Evolutionary conservation across 2,329 filamentous ascomycete species (phyloP).

Genomic region (Dothiorella sarmentorum): DNA sequence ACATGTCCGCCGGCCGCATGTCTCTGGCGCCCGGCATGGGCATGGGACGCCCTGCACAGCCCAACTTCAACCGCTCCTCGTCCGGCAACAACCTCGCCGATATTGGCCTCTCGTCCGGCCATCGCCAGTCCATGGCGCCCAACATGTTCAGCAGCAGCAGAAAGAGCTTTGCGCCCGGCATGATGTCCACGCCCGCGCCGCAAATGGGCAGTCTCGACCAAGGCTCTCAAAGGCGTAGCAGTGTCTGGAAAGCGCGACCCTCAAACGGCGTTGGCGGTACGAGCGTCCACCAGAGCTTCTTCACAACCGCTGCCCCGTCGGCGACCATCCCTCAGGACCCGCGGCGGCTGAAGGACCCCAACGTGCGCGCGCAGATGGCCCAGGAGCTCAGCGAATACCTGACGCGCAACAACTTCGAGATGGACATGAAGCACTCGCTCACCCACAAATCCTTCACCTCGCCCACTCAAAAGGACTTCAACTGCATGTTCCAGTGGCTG

Average conservation of each 20-base stretch:
- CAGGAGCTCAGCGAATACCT: slow-evolving; percentile 91
- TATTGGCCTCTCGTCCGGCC: slow-evolving; percentile 76
- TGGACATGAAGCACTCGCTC: slow-evolving; percentile 95
- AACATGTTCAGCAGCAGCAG: slow-evolving; percentile 57
- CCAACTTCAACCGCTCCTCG: slow-evolving; percentile 79
- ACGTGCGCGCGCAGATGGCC: slow-evolving; percentile 76
- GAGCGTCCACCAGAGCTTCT: slow-evolving; percentile 82
- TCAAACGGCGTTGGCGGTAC: slow-evolving; percentile 64
- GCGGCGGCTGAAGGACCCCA: slow-evolving; percentile 75
- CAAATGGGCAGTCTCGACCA: slow-evolving; percentile 49
- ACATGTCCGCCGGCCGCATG: slow-evolving; percentile 72
- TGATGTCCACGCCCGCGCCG: slow-evolving; percentile 44
- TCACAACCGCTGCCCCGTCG: slow-evolving; percentile 77
- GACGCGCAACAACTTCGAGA: slow-evolving; percentile 89
- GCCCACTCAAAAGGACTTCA: slow-evolving; percentile 97
- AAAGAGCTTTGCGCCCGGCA: slow-evolving; percentile 67
- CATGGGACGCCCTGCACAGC: slow-evolving; percentile 68
- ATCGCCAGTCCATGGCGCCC: slow-evolving; percentile 71
- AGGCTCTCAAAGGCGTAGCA: slow-evolving; percentile 67
- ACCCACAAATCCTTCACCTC: slow-evolving; percentile 87
- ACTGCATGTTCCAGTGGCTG: slow-evolving; percentile 95
- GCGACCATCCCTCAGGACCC: slow-evolving; percentile 85
- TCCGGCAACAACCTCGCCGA: slow-evolving; percentile 79
- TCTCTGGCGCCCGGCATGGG: slow-evolving; percentile 66
- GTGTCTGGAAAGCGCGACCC: slow-evolving; percentile 53